Base-by-base conservation (phyloP, 2,329 filamentous ascomycete genomes). In the Paraconiothyrium sp. region DNA sequence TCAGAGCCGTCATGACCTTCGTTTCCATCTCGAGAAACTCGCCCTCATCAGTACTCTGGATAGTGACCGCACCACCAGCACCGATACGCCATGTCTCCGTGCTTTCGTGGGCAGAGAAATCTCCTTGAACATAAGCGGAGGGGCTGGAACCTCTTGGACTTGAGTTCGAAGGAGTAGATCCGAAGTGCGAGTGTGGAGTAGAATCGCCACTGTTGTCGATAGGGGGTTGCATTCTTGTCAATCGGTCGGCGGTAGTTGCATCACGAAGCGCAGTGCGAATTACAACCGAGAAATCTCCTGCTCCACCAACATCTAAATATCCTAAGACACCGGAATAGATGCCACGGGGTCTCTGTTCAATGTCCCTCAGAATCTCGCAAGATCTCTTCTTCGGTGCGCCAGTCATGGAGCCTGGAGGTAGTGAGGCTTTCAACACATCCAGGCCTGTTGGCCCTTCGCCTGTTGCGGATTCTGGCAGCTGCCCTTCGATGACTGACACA, bases 331-430 rank as follows among this genome's bases (percentile, higher is more conserved):
- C 92, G 10, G 92, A 92, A 78, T 97, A 97, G 57, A 97, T 77
- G 41, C 92, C 89, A 55, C 94, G 83, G 67, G 89, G 85, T 60
- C 81, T 79, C 27, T 78, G 79, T 77, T 97, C 93, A 39, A 97
- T 84, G 6, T 83, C 80, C 63, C 84, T 83, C 32, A 97, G 82
- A 52, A 97, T 85, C 81, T 95, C 89, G 76, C 93, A 97, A 66
- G 91, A 94, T 52, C 94, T 86, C 79, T 93, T 93, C 83, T 97
- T 97, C 0, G 93, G 94, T 0, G 93, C 94, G 7, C 94, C 94
- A 4, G 94, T 97, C 94, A 97, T 97, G 69, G 90, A 93, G 0
- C 93, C 94, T 0, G 94, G 93, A 0, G 94, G 93, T 1, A 97
- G 83, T 54, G 89, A 90, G 4, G 88, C 86, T 0, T 90, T 87